Evolutionary conservation across 495 filamentous ascomycete species (phyloP).

Genomic region (Aspergillus affinis): DNA sequence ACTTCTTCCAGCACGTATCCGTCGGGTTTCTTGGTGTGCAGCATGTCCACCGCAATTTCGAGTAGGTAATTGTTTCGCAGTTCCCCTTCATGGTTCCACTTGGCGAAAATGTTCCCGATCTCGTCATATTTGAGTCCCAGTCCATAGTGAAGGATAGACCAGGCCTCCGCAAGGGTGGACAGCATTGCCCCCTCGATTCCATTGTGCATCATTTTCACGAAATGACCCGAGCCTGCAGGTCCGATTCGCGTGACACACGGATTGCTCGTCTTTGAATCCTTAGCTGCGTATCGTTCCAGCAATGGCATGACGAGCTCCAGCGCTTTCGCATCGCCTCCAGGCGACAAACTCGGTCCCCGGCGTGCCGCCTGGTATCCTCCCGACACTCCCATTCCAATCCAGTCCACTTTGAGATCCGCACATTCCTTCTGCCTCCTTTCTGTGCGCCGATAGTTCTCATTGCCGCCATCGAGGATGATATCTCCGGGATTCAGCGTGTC

Average conservation of each 20-base stretch:
- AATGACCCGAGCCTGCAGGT: constrained; percentile 65
- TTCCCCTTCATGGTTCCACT: constrained; percentile 61
- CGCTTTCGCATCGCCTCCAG: constrained; percentile 58
- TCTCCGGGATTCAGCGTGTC: constrained; percentile 59
- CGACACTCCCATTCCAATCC: constrained; percentile 68
- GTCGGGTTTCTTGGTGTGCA: constrained; percentile 40
- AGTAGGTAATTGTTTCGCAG: constrained; percentile 62
- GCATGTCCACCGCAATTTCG: constrained; percentile 63
- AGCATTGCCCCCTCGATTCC: constrained; percentile 75
- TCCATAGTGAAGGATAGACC: constrained; percentile 60
- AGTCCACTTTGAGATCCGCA: constrained; percentile 53
- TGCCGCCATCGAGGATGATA: constrained; percentile 70
- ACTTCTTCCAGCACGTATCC: constrained; percentile 61
- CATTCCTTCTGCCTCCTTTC: constrained; percentile 61
- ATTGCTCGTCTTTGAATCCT: constrained; percentile 52
- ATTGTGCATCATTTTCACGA: constrained; percentile 79
- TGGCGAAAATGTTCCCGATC: constrained; percentile 57
- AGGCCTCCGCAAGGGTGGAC: constrained; percentile 60
- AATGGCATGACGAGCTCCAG: constrained; percentile 63
- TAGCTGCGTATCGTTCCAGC: constrained; percentile 60
- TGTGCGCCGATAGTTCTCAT: constrained; percentile 69
- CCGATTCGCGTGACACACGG: constrained; percentile 65
- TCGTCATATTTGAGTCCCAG: constrained; percentile 62
- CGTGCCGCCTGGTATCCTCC: constrained; percentile 70
- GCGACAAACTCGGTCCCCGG: constrained; percentile 63